Base-by-base conservation (phyloP, 345 rosid species). In the Eucalyptus sp. region DNA sequence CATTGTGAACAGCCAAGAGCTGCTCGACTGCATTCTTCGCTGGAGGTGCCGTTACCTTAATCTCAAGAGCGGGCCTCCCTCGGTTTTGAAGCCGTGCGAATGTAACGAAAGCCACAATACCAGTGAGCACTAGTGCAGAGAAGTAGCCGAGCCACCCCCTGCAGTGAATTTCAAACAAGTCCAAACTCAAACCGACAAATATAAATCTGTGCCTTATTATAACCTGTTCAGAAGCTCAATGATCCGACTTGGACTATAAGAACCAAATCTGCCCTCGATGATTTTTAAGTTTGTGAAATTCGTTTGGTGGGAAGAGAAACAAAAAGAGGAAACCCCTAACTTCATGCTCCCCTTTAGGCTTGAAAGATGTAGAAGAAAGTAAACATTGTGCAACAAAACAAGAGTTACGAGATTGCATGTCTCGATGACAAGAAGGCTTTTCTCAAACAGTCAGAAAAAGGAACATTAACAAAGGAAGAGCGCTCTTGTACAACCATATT, bases 1-100 rank as follows among this genome's bases (percentile, higher is more conserved):
- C 97, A 86, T 94, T 95, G 89, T 97, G 99, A 90, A 97, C 96
- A 5, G 97, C 98, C 91, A 97, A 91, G 88, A 97, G 96, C 96
- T 96, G 99, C 90, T 95, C 99, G 94, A 97, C 92, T 52, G 97
- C 93, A 92, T 86, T 97, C 98, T 93, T 96, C 8, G 94, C 95
- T 22, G 98, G 97, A 86, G 99, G 99, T 84, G 99, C 96, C 43
- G 80, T 84, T 46, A 97, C 96, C 91, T 94, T 97, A 29, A 97
- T 93, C 90, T 92, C 95, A 71, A 91, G 90, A 89, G 80, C 89
- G 4, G 93, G 88, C 90, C 88, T 91, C 87, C 95, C 99, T 94
- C 93, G 93, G 89, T 92, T 94, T 89, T 86, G 88, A 89, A 87
- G 89, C 88, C 95, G 94, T 2, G 95, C 92, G 33, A 97, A 90